Evolutionary conservation across 352 stramenopile species (phyloP).

Genomic region (Phytophthora kernoviae): DNA sequence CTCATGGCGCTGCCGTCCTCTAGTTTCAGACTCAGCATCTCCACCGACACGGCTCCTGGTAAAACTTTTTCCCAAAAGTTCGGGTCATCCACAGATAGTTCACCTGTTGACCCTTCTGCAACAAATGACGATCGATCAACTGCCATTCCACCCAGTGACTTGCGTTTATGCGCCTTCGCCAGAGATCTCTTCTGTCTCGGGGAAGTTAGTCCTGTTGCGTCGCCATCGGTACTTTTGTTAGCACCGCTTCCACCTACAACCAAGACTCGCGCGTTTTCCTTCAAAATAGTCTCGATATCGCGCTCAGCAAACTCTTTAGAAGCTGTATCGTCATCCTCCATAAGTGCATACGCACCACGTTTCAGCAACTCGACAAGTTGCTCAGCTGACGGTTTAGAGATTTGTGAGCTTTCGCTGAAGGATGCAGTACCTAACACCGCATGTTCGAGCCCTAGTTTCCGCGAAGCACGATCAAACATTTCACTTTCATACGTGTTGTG

Average conservation of each 20-base stretch:
- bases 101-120: conserved; percentile 87
- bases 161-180: conserved; percentile 60
- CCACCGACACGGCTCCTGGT: conserved; percentile 79
- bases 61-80: conserved; percentile 97
- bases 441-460: conserved; percentile 99
- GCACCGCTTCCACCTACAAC: conserved; percentile 59
- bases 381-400: conserved; percentile 84
- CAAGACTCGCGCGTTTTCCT: conserved; percentile 83
- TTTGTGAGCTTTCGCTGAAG: conserved; percentile 91
- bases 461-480: conserved; percentile 98
- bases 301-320: conserved; percentile 94
- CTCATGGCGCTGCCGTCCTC: conserved; percentile 84
- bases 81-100: conserved; percentile 95
- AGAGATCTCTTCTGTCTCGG: conserved; percentile 46
- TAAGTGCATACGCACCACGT: conserved; percentile 98
- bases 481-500: conserved; percentile 99
- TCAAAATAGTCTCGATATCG: conserved; percentile 97
- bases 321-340: conserved; percentile 95
- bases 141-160: conserved; percentile 80
- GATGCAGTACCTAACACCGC: conserved; percentile 96
- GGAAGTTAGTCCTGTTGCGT: conserved; percentile 20
- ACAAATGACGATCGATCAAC: conserved; percentile 92
- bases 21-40: conserved; percentile 89
- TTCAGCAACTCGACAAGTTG: conserved; percentile 98
- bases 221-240: conserved; percentile 35